Evolutionary conservation across 495 filamentous ascomycete genomes (phyloP).

Genomic region (Talaromyces adpressus): DNA sequence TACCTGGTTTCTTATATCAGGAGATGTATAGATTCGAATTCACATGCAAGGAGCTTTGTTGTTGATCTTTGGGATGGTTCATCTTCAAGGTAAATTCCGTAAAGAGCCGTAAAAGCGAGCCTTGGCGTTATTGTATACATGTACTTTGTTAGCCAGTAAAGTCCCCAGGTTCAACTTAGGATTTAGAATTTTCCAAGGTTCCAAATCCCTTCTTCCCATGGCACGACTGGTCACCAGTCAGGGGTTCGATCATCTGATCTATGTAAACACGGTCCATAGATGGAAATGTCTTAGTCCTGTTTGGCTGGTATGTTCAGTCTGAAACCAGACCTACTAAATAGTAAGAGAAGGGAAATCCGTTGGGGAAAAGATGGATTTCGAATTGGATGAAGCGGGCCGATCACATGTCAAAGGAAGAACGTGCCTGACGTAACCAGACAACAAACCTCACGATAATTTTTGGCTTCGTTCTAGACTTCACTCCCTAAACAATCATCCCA

Average conservation of each 20-base stretch:
- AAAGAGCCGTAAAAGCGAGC: background rate
- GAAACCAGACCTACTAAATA: background rate
- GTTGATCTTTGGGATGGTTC: too few species aligned
- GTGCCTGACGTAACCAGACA: constrained; percentile 2
- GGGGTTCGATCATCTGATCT: background rate
- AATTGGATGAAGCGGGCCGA: background rate
- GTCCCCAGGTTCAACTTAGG: too few species aligned
- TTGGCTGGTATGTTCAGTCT: background rate
- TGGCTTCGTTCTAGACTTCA: background rate
- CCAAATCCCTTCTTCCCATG: background rate
- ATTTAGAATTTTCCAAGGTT: too few species aligned
- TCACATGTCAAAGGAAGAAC: background rate
- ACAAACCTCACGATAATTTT: background rate
- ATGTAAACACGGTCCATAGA: background rate
- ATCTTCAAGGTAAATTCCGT: too few species aligned
- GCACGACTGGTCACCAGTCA: background rate
- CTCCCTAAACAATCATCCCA: background rate
- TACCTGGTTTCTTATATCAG: background rate
- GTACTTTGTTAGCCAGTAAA: too few species aligned
- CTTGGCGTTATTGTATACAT: background rate
- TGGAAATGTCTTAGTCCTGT: too few species aligned
- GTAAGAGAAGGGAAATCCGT: background rate
- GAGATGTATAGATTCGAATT: background rate
- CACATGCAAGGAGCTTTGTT: too few species aligned
- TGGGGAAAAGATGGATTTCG: background rate